Evolutionary conservation across 257 asterid species (phyloP).

Genomic region (Apocynum venetum): DNA sequence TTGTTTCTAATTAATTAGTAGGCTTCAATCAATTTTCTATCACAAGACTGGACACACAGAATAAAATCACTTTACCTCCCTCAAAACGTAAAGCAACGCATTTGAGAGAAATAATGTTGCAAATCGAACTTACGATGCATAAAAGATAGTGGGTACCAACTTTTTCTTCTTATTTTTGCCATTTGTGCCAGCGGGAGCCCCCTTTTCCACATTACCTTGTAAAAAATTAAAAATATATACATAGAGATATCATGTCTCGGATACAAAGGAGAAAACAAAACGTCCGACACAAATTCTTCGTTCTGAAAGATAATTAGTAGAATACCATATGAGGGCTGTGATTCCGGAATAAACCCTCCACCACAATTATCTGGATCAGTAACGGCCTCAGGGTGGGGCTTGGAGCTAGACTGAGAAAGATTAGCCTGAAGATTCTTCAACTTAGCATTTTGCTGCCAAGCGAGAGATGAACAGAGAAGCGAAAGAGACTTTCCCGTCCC

Average conservation of each 20-base stretch:
- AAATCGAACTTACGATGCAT: conserved; percentile 62
- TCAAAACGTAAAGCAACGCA: neutral
- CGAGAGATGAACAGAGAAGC: conserved; percentile 79
- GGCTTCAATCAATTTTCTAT: neutral
- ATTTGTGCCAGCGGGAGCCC: conserved; percentile 34
- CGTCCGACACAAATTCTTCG: neutral
- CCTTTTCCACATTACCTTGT: conserved; percentile 44
- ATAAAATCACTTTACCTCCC: neutral
- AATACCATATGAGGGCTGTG: conserved; percentile 62
- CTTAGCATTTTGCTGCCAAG: conserved; percentile 80
- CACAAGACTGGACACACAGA: neutral
- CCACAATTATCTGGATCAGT: conserved; percentile 75
- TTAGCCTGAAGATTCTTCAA: conserved; percentile 31
- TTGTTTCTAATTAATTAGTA: neutral
- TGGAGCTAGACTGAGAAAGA: conserved; percentile 40
- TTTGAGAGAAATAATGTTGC: neutral
- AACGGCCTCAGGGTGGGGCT: conserved; percentile 65
- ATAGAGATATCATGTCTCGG: neutral
- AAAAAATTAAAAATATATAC: neutral
- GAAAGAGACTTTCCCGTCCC: conserved; percentile 96
- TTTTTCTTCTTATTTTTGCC: conserved; percentile 46
- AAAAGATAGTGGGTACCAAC: conserved; percentile 63
- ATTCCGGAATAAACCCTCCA: conserved; percentile 91
- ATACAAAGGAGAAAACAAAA: neutral
- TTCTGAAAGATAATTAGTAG: neutral